Evolutionary conservation across 257 asterid species (phyloP).

Genomic region (Striga asiatica): DNA sequence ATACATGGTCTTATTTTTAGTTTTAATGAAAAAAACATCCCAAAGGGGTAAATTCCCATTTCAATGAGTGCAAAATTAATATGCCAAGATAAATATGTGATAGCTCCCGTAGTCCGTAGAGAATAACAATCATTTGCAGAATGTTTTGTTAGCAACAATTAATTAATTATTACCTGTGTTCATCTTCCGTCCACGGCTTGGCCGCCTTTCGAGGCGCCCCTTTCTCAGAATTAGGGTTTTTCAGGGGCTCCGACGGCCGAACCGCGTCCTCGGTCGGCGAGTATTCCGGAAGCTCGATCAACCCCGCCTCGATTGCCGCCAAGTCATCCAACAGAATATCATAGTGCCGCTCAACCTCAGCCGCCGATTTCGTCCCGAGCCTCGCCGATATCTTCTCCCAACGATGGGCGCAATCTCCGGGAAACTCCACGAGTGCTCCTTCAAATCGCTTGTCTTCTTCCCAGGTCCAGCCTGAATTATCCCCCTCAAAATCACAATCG

Average conservation of each 20-base stretch:
- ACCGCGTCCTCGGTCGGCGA: neutral
- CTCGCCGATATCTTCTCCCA: constrained; percentile 27
- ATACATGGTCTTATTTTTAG: too few species aligned
- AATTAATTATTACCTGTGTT: constrained; percentile 34
- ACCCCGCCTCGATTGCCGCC: constrained; percentile 27
- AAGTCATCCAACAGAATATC: constrained; percentile 24
- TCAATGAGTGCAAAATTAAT: too few species aligned
- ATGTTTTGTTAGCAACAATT: too few species aligned
- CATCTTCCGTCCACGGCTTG: constrained; percentile 31
- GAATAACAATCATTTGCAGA: too few species aligned
- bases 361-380: constrained; percentile 23
- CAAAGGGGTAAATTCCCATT: too few species aligned
- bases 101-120: too few species aligned
- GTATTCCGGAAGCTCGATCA: constrained; percentile 22
- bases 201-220: constrained; percentile 19
- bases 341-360: constrained; percentile 24
- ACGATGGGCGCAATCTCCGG: constrained; percentile 15
- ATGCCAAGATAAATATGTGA: too few species aligned
- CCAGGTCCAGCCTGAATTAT: constrained; percentile 23
- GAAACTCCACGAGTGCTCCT: constrained; percentile 15
- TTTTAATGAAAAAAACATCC: too few species aligned
- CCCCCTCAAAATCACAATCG: constrained; percentile 1
- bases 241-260: neutral
- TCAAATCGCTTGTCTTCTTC: constrained; percentile 31
- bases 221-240: constrained; percentile 12